Base-by-base conservation (phyloP, 345 rosid species). In the Linum usitatissimum region DNA sequence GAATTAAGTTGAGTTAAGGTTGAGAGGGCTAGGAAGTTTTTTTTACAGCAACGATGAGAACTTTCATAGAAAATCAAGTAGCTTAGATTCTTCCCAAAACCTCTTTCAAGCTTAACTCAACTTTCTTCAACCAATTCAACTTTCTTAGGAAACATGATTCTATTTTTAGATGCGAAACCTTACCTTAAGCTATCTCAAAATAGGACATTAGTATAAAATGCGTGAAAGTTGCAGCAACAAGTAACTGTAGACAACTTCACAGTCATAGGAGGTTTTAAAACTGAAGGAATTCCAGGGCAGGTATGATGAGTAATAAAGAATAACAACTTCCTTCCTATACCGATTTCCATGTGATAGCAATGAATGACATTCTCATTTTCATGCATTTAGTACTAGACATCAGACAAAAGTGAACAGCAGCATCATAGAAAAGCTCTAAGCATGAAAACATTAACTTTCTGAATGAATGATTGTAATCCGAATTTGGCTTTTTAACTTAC, bases 401-500 rank as follows among this genome's bases (percentile, higher is more conserved):
- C 60, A 60, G 65, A 51, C 60, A 63, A 38, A 18, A 57, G 20
- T 63, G 38, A 34, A 34, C 53, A 48, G 18, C 9, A 42, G 38
- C 39, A 49, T 53, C 62, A 21, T 40, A 59, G 12, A 38, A 21
- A 38, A 21, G 21, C 23, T 1, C 49, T 30, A 63, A 2, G 18
- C 36, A 40, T 14, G 20, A 40, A 34, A 57, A 57, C 6, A 57
- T 14, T 10, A 45, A 45, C 51, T 7, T 1, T 45, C 13, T 45
- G 51, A 45, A 0, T 23, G 51, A 45, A 7, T 45, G 13, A 45
- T 10, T 45, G 51, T 45, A 6, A 45, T 45, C 51, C 15, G 15
- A 45, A 45, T 45, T 45, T 40, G 8, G 8, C 48, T 40, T 40
- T 40, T 40, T 40, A 6, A 40, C 81, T 71, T 79, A 93, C 99